Evolutionary conservation across 768 basidiomycete species (phyloP).

Genomic region (Boletus reticuloceps): DNA sequence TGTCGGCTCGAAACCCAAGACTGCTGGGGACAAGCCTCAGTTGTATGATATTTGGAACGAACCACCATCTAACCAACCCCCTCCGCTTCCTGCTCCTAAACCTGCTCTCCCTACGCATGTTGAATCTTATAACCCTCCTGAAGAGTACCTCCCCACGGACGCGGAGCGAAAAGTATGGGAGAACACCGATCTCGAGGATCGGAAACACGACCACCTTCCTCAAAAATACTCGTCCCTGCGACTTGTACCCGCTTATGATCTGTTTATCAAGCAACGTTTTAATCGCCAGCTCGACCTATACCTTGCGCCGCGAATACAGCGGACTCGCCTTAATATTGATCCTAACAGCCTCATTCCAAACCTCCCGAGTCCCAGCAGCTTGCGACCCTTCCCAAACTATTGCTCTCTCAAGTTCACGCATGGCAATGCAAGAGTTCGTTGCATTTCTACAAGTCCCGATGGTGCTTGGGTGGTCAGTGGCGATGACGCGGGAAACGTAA

Average conservation of each 20-base stretch:
- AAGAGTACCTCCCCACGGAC: constrained; percentile 88
- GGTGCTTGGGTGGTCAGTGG: constrained; percentile 92
- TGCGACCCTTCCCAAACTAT: constrained; percentile 93
- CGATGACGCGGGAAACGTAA: constrained; percentile 82
- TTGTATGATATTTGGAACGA: constrained; percentile 92
- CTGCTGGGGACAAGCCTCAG: constrained; percentile 56
- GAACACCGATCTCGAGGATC: constrained; percentile 79
- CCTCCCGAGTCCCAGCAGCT: constrained; percentile 85
- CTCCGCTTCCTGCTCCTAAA: constrained; percentile 93
- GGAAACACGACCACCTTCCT: constrained; percentile 86
- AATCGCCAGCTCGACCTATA: constrained; percentile 93
- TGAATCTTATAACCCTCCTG: constrained; percentile 99
- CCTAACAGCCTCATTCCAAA: constrained; percentile 91
- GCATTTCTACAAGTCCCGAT: constrained; percentile 78
- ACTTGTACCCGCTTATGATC: constrained; percentile 87
- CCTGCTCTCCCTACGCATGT: constrained; percentile 83
- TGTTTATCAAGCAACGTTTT: constrained; percentile 93
- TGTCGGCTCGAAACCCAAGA: constrained; percentile 82
- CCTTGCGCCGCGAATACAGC: constrained; percentile 88
- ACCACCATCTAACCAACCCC: constrained; percentile 66
- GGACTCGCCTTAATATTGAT: constrained; percentile 87
- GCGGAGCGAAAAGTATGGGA: constrained; percentile 84
- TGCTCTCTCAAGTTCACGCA: constrained; percentile 72
- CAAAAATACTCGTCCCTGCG: constrained; percentile 83
- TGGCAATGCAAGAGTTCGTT: constrained; percentile 63